Conservation (phyloP, 106 monocot genomes). For the Acorus calamus region DNA sequence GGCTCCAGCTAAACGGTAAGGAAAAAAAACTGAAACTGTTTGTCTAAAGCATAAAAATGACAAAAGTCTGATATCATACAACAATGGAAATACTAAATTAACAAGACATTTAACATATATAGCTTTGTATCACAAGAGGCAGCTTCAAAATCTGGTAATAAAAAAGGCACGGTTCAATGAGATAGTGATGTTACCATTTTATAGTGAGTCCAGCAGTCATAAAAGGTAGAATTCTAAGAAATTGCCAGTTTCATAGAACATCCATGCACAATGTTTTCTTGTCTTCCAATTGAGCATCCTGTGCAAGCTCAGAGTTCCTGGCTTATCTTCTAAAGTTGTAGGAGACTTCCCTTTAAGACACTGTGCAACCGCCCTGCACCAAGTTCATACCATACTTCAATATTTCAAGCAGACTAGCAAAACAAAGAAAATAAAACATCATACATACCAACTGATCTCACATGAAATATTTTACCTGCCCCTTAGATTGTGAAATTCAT, state of each 20-base stretch:
- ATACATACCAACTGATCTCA: too few species aligned
- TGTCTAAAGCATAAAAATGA: too few species aligned
- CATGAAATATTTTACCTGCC: slow-evolving; percentile 29
- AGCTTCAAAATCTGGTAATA: slow-evolving; percentile 19
- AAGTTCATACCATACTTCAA: neutral
- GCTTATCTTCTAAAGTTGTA: slow-evolving; percentile 11
- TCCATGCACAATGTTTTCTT: slow-evolving; percentile 64
- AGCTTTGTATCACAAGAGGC: neutral
- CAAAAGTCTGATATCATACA: too few species aligned
- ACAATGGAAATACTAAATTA: too few species aligned
- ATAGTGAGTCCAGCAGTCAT: neutral
- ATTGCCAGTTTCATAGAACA: slow-evolving; percentile 86
- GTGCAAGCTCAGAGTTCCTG: slow-evolving; percentile 44
- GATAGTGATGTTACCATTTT: slow-evolving; percentile 53
- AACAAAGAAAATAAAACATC: neutral
- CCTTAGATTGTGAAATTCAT: slow-evolving; percentile 24
- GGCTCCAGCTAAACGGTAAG: too few species aligned
- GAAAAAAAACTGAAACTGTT: too few species aligned
- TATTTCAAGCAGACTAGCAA: neutral
- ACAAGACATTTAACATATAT: too few species aligned
- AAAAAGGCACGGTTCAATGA: slow-evolving; percentile 34
- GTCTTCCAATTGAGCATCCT: slow-evolving; percentile 48
- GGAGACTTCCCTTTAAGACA: slow-evolving; percentile 48
- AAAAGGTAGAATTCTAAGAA: neutral
- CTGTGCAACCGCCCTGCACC: slow-evolving; percentile 41